phyloP scores from a whole-genome alignment of 1,284 basidiomycete genomes.

The Melampsora larici-populina region DNA sequence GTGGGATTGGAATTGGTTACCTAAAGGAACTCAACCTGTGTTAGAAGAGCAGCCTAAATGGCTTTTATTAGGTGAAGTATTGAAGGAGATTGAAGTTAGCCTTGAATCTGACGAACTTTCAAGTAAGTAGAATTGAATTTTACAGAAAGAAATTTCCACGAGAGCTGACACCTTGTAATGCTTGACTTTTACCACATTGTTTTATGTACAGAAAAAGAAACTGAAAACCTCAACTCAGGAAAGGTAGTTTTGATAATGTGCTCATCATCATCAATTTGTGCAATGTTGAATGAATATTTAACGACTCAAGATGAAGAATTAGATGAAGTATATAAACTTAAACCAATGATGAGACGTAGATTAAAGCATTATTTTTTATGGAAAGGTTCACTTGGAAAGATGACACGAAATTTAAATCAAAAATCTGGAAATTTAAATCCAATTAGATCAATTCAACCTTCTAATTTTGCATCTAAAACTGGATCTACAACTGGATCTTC shows the following conservation, averaged over 20 bases:
- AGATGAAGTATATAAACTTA: conserved; percentile 20
- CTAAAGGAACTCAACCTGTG: conserved; percentile 74
- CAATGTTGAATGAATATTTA: conserved; percentile 73
- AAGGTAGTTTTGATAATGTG: conserved; percentile 73
- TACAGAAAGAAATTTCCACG: neutral
- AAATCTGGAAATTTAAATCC: conserved; percentile 7
- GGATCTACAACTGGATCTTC: neutral
- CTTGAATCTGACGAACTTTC: conserved; percentile 57
- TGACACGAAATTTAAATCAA: conserved; percentile 20
- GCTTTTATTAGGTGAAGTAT: conserved; percentile 74
- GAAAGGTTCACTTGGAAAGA: conserved; percentile 65
- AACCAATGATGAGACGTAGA: conserved; percentile 70
- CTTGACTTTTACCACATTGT: no score
- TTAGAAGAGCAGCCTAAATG: conserved; percentile 96
- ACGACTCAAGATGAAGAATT: conserved; percentile 50
- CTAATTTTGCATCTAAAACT: neutral
- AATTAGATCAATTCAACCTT: neutral
- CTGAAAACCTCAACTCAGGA: conserved; percentile 56
- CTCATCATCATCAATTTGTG: conserved; percentile 72
- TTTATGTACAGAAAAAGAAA: neutral
- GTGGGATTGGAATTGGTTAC: conserved; percentile 61
- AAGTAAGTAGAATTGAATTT: conserved; percentile 11
- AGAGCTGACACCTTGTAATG: neutral
- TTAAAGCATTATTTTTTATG: conserved; percentile 73
- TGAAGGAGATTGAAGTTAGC: conserved; percentile 89